Base-by-base conservation (phyloP, 2,329 filamentous ascomycete species). In the Colletotrichum agaves region DNA sequence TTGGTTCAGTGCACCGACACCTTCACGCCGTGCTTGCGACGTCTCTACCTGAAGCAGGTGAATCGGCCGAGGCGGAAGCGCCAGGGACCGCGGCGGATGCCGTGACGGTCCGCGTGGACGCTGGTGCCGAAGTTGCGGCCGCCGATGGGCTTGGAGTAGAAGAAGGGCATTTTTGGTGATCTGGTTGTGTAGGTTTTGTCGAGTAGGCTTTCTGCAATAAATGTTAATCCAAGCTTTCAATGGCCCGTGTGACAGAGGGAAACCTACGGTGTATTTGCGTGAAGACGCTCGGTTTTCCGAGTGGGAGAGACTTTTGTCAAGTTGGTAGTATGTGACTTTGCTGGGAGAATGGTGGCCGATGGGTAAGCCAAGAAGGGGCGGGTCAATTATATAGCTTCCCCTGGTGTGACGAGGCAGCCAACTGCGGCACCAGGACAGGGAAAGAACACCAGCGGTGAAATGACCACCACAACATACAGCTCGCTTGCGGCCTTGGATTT, bases 71-170 rank as follows among this genome's bases (percentile, higher is more conserved):
- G 76, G 56, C 81, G 82, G 73, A 86, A 82, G 47, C 84, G 78
- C 82, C 83, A 86, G 3, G 83, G 83, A 2, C 84, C 84, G 11
- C 82, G 80, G 56, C 79, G 82, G 7, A 85, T 75, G 50, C 84
- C 84, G 69, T 83, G 75, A 11, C 78, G 78, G 73, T 82, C 79
- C 19, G 81, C 82, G 37, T 78, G 77, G 60, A 87, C 76, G 73
- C 77, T 84, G 37, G 84, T 85, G 70, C 84, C 84, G 70, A 85
- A 81, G 72, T 83, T 83, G 37, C 80, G 80, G 59, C 80, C 79
- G 70, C 84, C 84, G 70, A 86, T 60, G 56, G 75, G 74, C 71
- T 83, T 85, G 61, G 76, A 76, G 73, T 81, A 85, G 75, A 82
- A 83, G 63, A 86, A 75, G 64, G 80, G 82, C 83, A 85, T 86